Percentiles rank a stretch among this genome's conserved stretches.
phyloP scores from a whole-genome alignment of 768 basidiomycete species.

The Ephemerocybe angulata region DNA sequence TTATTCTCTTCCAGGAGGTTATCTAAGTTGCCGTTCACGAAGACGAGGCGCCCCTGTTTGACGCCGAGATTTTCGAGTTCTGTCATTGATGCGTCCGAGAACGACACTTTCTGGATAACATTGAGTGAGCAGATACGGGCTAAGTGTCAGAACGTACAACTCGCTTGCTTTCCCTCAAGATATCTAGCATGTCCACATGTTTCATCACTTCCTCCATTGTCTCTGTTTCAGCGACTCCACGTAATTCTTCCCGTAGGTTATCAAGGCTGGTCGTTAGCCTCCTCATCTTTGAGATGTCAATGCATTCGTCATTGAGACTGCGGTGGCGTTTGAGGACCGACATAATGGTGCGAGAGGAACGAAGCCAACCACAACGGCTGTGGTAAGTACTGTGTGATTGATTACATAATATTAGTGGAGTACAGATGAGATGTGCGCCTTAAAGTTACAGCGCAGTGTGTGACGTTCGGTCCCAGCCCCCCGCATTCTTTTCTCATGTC shows the following conservation, averaged over 20 bases:
- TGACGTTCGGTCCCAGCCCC: too few species aligned
- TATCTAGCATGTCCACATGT: background rate
- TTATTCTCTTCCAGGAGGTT: constrained; percentile 1
- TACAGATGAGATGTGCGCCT: too few species aligned
- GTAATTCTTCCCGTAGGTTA: background rate
- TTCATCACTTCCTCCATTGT: background rate
- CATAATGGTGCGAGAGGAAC: background rate
- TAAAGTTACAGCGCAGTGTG: too few species aligned
- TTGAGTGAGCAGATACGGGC: background rate
- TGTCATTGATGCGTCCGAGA: background rate
- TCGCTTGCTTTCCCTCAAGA: background rate
- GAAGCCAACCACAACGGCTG: too few species aligned
- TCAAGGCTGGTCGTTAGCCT: background rate
- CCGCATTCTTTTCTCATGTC: too few species aligned
- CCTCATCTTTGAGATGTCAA: constrained; percentile 4
- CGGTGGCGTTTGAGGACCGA: background rate
- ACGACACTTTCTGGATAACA: background rate
- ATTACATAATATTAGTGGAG: too few species aligned
- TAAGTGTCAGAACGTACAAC: background rate
- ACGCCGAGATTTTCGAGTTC: background rate
- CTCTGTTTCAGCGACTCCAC: constrained; percentile 3
- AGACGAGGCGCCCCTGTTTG: background rate
- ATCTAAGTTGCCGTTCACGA: background rate
- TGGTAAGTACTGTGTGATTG: too few species aligned
- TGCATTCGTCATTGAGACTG: background rate